Conservation (phyloP, 371 early-diverging fungal species). For the Mucor lusitanicus region DNA sequence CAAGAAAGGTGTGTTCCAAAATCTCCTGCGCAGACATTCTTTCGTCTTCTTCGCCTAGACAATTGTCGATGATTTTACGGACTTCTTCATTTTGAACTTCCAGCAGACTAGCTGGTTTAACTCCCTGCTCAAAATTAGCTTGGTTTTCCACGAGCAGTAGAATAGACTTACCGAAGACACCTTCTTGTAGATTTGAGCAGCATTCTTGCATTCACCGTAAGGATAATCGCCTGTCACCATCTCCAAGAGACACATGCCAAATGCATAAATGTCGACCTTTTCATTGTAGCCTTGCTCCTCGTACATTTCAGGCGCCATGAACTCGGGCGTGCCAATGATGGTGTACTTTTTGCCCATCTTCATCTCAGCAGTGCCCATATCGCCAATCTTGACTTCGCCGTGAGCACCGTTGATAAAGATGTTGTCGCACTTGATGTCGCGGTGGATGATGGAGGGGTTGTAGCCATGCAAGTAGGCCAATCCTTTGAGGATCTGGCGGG, state of each 20-base stretch:
- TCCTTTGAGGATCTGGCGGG: constrained; percentile 83
- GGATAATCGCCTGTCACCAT: constrained; percentile 92
- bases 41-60: constrained; percentile 64
- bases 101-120: constrained; percentile 79
- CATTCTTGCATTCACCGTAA: constrained; percentile 86
- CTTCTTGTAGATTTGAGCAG: constrained; percentile 86
- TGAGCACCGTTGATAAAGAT: constrained; percentile 93
- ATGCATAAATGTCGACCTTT: constrained; percentile 92
- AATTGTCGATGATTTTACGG: constrained; percentile 73
- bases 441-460: constrained; percentile 89
- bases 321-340: constrained; percentile 90
- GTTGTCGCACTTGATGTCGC: constrained; percentile 87
- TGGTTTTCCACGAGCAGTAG: neutral
- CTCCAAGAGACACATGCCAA: constrained; percentile 92
- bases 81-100: constrained; percentile 75
- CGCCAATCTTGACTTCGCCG: constrained; percentile 93
- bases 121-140: constrained; percentile 49
- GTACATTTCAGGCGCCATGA: constrained; percentile 97
- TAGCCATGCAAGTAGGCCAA: constrained; percentile 83
- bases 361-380: constrained; percentile 86
- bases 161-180: constrained; percentile 59
- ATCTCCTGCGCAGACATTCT: constrained; percentile 78
- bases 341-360: constrained; percentile 81
- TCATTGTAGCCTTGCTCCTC: constrained; percentile 88
- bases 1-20: constrained; percentile 80